A percentile compares a stretch with the other conserved stretches of the same genome.
phyloP scores from a whole-genome alignment of 306 rosid genomes.

The Vachellia collinsii region DNA sequence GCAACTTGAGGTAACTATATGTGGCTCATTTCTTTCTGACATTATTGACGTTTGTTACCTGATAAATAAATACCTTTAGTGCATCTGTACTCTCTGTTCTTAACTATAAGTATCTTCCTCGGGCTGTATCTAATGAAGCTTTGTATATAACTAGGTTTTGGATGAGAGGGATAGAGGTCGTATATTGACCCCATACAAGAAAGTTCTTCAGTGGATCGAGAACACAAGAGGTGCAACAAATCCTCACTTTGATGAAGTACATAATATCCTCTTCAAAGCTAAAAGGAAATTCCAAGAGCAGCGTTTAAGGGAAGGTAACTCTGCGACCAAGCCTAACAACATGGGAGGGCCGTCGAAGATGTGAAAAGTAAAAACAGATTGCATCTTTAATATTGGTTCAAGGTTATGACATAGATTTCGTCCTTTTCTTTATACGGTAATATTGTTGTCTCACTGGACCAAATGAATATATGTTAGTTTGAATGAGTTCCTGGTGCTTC shows the following conservation, averaged over 20 bases:
- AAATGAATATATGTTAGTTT: neutral
- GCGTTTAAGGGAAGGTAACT: conserved; percentile 44
- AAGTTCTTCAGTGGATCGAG: conserved; percentile 78
- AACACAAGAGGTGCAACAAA: conserved; percentile 70
- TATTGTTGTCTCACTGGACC: neutral
- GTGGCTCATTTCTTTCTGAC: conserved; percentile 7
- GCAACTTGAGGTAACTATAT: conserved; percentile 79
- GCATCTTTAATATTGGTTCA: conserved; percentile 23
- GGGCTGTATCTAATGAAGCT: conserved; percentile 11
- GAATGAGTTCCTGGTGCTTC: neutral
- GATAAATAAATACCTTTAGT: conserved; percentile 13
- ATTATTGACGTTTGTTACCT: conserved; percentile 14
- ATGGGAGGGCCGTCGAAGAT: conserved; percentile 40
- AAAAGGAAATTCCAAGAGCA: conserved; percentile 61
- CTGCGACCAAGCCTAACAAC: conserved; percentile 32
- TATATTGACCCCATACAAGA: conserved; percentile 75
- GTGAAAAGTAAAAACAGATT: conserved; percentile 21
- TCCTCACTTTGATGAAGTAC: conserved; percentile 77
- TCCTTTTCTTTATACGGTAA: conserved; percentile 4
- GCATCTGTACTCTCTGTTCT: neutral
- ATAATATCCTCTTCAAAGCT: conserved; percentile 57
- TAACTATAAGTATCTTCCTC: neutral
- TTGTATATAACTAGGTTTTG: conserved; percentile 49
- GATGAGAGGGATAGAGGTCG: conserved; percentile 66
- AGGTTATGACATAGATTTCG: neutral